Conservation (phyloP, 2,329 filamentous ascomycete species). For the Colletotrichum echinochloae region DNA sequence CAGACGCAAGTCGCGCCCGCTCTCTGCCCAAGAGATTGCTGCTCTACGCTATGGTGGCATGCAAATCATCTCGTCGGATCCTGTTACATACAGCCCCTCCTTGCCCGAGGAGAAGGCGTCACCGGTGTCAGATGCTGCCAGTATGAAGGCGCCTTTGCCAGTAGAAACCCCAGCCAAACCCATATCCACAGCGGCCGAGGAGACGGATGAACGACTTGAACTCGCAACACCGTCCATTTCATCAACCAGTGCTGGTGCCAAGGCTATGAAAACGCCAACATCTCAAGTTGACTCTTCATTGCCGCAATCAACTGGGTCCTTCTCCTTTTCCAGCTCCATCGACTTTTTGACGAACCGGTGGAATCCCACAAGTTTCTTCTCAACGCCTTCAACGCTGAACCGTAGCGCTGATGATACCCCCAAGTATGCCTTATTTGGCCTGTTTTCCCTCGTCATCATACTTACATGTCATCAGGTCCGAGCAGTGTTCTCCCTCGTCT, state of each 20-base stretch:
- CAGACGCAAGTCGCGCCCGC: conserved; percentile 85
- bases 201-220: conserved; percentile 1
- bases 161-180: conserved; percentile 28
- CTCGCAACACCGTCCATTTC: conserved; percentile 14
- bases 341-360: conserved; percentile 69
- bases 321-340: conserved; percentile 58
- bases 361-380: conserved; percentile 65
- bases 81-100: conserved; percentile 48
- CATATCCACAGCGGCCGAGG: neutral
- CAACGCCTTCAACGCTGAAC: conserved; percentile 58
- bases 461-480: conserved; percentile 51
- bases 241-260: neutral
- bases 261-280: conserved; percentile 20
- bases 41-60: conserved; percentile 68
- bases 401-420: conserved; percentile 57
- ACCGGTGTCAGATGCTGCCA: conserved; percentile 7
- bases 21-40: conserved; percentile 81
- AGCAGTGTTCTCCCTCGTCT: conserved; percentile 58
- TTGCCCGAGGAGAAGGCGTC: conserved; percentile 39
- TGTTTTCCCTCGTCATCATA: neutral
- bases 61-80: conserved; percentile 63
- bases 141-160: neutral
- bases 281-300: conserved; percentile 26
- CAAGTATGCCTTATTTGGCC: conserved; percentile 52
- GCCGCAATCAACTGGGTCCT: conserved; percentile 46